Percentiles rank a stretch among this genome's conserved stretches.
These are phyloP conservation scores for Apophysomyces trapeziformis DNA, from an alignment of 371 early-diverging fungal species.

Conservation along the genomic window DNA sequence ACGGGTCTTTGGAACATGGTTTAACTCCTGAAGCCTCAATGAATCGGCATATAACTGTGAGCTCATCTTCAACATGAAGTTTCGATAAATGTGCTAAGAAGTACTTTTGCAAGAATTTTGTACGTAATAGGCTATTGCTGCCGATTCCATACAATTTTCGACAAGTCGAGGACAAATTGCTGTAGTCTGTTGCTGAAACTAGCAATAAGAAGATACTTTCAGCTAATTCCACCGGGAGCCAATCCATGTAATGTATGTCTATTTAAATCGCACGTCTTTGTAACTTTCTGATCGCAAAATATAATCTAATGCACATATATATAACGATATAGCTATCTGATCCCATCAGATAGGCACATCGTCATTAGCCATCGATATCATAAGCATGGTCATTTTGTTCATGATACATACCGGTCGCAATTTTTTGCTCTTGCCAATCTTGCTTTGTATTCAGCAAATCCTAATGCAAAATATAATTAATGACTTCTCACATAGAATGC, in stretches of 20 bases:
- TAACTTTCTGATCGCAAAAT: background rate
- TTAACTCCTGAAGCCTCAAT: constrained; percentile 6
- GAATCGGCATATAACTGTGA: background rate
- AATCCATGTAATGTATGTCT: background rate
- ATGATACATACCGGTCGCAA: too few relatives aligned
- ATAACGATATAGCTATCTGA: too few relatives aligned
- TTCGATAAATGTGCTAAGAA: background rate
- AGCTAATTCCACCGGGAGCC: background rate
- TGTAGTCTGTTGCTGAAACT: background rate
- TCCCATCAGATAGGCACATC: too few relatives aligned
- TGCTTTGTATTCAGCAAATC: too few relatives aligned
- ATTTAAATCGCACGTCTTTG: background rate
- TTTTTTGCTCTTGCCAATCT: too few relatives aligned
- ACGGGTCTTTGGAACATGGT: background rate
- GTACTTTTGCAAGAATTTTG: background rate
- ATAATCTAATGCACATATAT: background rate
- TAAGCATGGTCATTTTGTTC: too few relatives aligned
- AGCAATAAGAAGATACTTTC: background rate
- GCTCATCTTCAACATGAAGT: background rate
- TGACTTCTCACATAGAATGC: too few relatives aligned
- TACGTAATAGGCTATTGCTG: background rate
- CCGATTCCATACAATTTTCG: background rate
- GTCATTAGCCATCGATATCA: too few relatives aligned
- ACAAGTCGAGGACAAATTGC: background rate
- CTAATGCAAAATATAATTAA: too few relatives aligned